These are phyloP conservation scores for Fusarium bactridioides DNA, from an alignment of 2,329 filamentous ascomycete genomes.

Conservation along the genomic window DNA sequence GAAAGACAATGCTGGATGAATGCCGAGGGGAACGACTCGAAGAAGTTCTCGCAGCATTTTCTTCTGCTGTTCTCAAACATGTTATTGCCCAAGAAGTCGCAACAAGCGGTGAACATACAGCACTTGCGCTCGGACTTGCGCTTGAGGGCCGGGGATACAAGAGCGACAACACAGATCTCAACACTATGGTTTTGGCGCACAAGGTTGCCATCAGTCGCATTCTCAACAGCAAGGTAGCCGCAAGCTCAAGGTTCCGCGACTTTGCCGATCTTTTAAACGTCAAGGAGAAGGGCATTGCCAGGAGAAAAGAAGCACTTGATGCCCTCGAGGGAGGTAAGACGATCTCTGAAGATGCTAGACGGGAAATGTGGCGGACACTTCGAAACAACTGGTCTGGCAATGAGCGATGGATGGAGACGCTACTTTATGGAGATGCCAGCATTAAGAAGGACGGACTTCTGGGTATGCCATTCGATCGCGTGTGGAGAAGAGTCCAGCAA, in stretches of 20 bases:
- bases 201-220: conserved; percentile 69
- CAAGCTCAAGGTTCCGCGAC: conserved; percentile 65
- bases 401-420: conserved; percentile 74
- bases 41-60: conserved; percentile 85
- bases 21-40: conserved; percentile 92
- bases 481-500: conserved; percentile 74
- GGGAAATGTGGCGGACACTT: conserved; percentile 66
- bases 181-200: conserved; percentile 77
- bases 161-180: conserved; percentile 62
- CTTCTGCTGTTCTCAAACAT: conserved; percentile 81
- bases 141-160: conserved; percentile 66
- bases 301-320: conserved; percentile 59
- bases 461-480: conserved; percentile 69
- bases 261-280: conserved; percentile 70
- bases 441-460: conserved; percentile 69
- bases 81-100: conserved; percentile 57
- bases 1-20: conserved; percentile 97
- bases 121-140: conserved; percentile 63
- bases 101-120: conserved; percentile 51
- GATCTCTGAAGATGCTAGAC: conserved; percentile 53
- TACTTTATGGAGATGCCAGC: conserved; percentile 72
- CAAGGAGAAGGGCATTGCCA: conserved; percentile 67
- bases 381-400: conserved; percentile 82
- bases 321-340: conserved; percentile 44
- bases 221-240: conserved; percentile 66